Percentiles rank a stretch among this genome's conserved stretches.
phyloP scores from a whole-genome alignment of 495 filamentous ascomycete genomes.

The Penicillium lividum region DNA sequence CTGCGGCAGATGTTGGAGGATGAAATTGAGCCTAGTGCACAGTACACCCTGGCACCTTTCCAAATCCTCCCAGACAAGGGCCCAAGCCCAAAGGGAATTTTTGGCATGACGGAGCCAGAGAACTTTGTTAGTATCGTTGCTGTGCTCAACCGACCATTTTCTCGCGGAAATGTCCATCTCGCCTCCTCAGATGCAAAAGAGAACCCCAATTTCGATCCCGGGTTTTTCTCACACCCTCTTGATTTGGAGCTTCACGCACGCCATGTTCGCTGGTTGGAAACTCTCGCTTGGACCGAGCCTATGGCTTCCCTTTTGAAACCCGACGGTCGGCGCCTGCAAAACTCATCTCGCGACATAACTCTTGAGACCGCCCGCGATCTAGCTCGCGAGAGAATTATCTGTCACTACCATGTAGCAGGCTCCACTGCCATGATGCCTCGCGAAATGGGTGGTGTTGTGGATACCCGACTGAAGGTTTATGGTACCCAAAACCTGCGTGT shows the following conservation, averaged over 20 bases:
- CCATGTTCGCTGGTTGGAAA: slow-evolving; percentile 13
- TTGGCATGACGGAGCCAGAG: not conserved
- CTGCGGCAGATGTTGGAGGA: not conserved
- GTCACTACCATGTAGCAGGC: slow-evolving; percentile 39
- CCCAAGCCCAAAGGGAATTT: slow-evolving; percentile 2
- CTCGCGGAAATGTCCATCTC: slow-evolving; percentile 27
- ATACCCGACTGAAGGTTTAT: slow-evolving; percentile 47
- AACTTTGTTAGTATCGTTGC: slow-evolving; percentile 1
- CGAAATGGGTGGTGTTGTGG: slow-evolving; percentile 55
- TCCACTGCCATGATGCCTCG: slow-evolving; percentile 42
- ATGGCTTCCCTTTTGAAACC: slow-evolving; percentile 19
- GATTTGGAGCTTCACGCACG: slow-evolving; percentile 37
- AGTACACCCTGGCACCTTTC: slow-evolving; percentile 6
- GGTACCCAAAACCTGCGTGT: slow-evolving; percentile 52
- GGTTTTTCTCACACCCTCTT: slow-evolving; percentile 25
- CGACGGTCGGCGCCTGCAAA: slow-evolving; percentile 18
- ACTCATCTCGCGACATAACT: slow-evolving; percentile 20
- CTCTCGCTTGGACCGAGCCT: slow-evolving; percentile 41
- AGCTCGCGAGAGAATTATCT: slow-evolving; percentile 7
- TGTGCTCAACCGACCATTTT: slow-evolving; percentile 24
- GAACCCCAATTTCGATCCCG: slow-evolving; percentile 22
- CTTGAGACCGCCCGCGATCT: slow-evolving; percentile 5
- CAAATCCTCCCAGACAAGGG: slow-evolving; percentile 2
- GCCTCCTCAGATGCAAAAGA: slow-evolving; percentile 11
- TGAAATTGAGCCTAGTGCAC: not conserved